Conservation (phyloP, 495 filamentous ascomycete genomes). For the Penicillium bialowiezense region DNA sequence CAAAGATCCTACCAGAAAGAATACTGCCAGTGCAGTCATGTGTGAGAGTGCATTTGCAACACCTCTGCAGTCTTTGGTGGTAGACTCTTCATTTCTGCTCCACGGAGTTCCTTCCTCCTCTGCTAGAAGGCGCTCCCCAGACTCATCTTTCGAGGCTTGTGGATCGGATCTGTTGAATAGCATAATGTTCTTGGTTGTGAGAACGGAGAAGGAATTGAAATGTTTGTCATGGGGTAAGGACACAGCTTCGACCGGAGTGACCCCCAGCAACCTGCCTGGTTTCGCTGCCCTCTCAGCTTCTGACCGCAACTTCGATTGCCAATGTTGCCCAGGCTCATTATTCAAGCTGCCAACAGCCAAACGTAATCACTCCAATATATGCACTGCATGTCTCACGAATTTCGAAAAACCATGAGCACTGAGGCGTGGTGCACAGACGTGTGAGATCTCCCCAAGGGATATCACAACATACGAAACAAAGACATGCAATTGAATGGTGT, state of each 20-base stretch:
- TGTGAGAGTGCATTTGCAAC: not conserved
- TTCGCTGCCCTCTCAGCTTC: not conserved
- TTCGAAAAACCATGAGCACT: conserved; percentile 12
- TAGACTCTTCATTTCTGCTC: not conserved
- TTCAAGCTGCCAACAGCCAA: no score
- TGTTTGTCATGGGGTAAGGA: no score
- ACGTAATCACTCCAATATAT: no score
- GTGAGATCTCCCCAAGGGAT: conserved; percentile 1
- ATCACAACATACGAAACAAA: not conserved
- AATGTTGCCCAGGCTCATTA: no score
- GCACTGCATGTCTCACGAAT: conserved; percentile 27
- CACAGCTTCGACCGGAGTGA: no score
- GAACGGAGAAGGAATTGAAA: not conserved
- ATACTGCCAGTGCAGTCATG: not conserved
- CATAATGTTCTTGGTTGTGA: no score
- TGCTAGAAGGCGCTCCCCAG: conserved; percentile 11
- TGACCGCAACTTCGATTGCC: conserved; percentile 12
- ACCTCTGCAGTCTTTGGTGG: not conserved
- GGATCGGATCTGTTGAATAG: no score
- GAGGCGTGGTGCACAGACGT: conserved; percentile 9
- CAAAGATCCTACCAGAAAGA: conserved; percentile 13
- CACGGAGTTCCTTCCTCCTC: conserved; percentile 14
- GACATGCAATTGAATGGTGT: not conserved
- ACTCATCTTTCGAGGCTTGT: not conserved
- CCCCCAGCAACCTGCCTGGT: no score